Base-by-base conservation (phyloP, 2,329 filamentous ascomycete genomes). In the Fusarium sp. region DNA sequence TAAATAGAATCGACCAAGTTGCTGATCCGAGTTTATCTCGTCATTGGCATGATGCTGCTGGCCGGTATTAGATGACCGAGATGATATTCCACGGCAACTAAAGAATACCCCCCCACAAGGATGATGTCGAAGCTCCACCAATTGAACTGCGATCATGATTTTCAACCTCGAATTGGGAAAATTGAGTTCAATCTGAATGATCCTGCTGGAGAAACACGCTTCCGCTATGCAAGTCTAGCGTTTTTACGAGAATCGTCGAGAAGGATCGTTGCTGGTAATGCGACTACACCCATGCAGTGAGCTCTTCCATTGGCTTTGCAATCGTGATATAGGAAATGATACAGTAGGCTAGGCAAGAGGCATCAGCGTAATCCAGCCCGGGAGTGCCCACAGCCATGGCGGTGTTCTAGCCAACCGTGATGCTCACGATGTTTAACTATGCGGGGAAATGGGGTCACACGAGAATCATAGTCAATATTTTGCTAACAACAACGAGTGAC, bases 401-500 rank as follows among this genome's bases (percentile, higher is more conserved):
- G 39, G 53, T 51, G 42, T 64, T 54, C 41, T 45, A 69, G 59
- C 67, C 72, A 74, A 74, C 71, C 72, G 72, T 74, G 70, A 67
- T 70, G 41, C 63, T 71, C 65, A 62, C 57, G 70, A 71, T 69
- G 62, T 55, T 52, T 49, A 63, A 66, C 57, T 62, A 73, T 74
- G 72, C 72, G 72, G 72, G 72, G 72, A 72, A 72, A 74, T 66
- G 68, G 70, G 69, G 70, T 74, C 70, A 66, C 63, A 72, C 70
- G 72, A 74, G 67, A 74, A 74, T 66, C 60, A 74, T 57, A 69
- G 67, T 65, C 69, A 72, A 59, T 61, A 44, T 61, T 59, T 70
- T 69, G 59, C 58, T 65, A 71, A 52, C 49, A 56, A 43, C 55
- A 44, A 59, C 46, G 49, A 63, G 56, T 60, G 54, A 67, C 49